phyloP scores from a whole-genome alignment of 805 yeast species.

The Candida patagonica region DNA sequence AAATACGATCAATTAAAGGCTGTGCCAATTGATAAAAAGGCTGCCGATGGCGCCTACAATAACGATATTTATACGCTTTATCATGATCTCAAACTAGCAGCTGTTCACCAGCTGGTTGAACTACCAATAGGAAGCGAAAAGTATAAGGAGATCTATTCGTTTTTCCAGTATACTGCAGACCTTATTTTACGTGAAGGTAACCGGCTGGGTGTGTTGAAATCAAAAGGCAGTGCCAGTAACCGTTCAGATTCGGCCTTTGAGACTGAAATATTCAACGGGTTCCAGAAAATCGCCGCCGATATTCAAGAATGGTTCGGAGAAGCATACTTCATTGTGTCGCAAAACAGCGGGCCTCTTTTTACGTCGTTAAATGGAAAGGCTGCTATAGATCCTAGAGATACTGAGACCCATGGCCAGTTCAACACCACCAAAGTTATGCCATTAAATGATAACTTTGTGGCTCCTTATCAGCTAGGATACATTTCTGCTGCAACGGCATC shows the following conservation, averaged over 20 bases:
- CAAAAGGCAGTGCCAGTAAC: slow-evolving; percentile 6
- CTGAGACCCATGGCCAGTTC: slow-evolving; percentile 59
- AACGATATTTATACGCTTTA: slow-evolving; percentile 13
- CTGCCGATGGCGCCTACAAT: slow-evolving; percentile 5
- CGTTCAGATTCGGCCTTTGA: slow-evolving; percentile 14
- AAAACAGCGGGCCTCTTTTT: slow-evolving; percentile 63
- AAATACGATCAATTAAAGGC: slow-evolving; percentile 1
- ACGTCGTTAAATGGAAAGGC: slow-evolving; percentile 66
- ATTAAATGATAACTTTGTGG: slow-evolving; percentile 5
- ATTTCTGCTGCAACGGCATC: slow-evolving; percentile 38
- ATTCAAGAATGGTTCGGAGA: slow-evolving; percentile 87
- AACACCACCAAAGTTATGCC: slow-evolving; percentile 63
- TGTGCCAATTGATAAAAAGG: slow-evolving; percentile 8
- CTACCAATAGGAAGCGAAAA: slow-evolving; percentile 21
- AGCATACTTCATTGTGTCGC: slow-evolving; percentile 49
- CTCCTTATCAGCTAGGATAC: slow-evolving; percentile 36
- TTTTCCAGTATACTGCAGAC: slow-evolving; percentile 26
- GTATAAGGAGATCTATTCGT: slow-evolving; percentile 20
- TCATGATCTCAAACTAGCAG: slow-evolving; percentile 25
- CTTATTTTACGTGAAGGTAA: slow-evolving; percentile 27
- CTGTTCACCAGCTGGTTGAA: slow-evolving; percentile 17
- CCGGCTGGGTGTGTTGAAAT: slow-evolving; percentile 20
- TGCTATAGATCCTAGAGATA: slow-evolving; percentile 62
- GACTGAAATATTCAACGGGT: slow-evolving; percentile 19
- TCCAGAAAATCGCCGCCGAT: slow-evolving; percentile 37